These are phyloP conservation scores for Hirschfeldia incana DNA, from an alignment of 345 rosid genomes.

Conservation along the genomic window DNA sequence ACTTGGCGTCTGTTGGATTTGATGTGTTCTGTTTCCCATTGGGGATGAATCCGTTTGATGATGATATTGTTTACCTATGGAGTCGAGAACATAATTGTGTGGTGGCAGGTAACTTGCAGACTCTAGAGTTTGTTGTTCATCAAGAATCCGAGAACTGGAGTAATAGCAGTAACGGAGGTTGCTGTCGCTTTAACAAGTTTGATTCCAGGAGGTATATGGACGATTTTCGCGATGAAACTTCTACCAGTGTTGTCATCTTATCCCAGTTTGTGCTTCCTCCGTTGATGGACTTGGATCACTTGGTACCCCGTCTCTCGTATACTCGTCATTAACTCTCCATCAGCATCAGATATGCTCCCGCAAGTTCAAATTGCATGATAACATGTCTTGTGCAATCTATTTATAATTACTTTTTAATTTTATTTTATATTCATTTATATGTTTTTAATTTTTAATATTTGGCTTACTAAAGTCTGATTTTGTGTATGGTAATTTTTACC, in stretches of 20 bases:
- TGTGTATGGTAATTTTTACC: too few species aligned
- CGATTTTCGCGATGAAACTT: neutral
- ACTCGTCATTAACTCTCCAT: neutral
- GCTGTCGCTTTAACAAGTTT: neutral
- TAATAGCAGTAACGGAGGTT: neutral
- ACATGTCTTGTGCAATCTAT: neutral
- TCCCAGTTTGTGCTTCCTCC: constrained; percentile 10
- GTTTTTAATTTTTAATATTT: too few species aligned
- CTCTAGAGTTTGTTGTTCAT: neutral
- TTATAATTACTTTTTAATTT: neutral
- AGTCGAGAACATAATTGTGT: neutral
- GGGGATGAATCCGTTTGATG: constrained; percentile 5
- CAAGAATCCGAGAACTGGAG: neutral
- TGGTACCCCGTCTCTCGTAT: neutral
- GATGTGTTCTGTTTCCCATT: neutral
- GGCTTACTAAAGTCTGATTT: too few species aligned
- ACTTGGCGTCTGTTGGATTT: neutral
- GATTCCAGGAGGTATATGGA: neutral
- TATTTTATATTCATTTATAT: too few species aligned
- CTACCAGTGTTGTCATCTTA: neutral
- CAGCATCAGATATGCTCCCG: neutral
- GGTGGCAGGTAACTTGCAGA: neutral
- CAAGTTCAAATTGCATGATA: neutral
- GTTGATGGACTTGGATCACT: constrained; percentile 3
- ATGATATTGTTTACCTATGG: constrained; percentile 4